Evolutionary conservation across 2,329 filamentous ascomycete species (phyloP).

Genomic region (Claviceps sp.): DNA sequence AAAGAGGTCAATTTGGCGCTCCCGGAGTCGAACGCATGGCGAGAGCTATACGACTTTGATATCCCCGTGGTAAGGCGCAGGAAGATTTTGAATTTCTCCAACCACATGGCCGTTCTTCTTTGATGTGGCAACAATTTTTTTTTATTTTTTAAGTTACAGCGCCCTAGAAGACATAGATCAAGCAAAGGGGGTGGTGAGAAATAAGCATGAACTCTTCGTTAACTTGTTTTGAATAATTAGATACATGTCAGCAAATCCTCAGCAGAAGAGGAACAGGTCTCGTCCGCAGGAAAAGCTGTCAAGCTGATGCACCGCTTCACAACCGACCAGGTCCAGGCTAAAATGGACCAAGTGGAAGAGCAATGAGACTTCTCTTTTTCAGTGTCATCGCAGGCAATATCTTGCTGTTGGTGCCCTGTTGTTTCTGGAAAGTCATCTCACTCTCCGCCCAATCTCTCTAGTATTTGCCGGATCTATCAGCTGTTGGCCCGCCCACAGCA

Average conservation of each 20-base stretch:
- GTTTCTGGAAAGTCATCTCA: not conserved
- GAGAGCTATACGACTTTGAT: slow-evolving; percentile 65
- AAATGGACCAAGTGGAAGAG: slow-evolving; percentile 50
- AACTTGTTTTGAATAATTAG: slow-evolving; percentile 25
- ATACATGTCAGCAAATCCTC: slow-evolving; percentile 49
- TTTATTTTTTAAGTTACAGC: too few relatives aligned
- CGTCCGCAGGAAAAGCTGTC: slow-evolving; percentile 42
- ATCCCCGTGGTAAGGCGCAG: slow-evolving; percentile 54
- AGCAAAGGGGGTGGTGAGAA: not conserved
- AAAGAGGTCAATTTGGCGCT: slow-evolving; percentile 58
- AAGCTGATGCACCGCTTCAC: slow-evolving; percentile 74
- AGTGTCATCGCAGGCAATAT: not conserved
- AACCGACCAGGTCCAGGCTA: slow-evolving; percentile 47
- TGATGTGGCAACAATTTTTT: not conserved
- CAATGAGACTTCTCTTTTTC: not conserved
- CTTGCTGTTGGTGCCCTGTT: too few relatives aligned
- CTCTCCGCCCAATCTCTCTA: slow-evolving; percentile 11
- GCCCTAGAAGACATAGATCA: not conserved
- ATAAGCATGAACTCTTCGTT: not conserved
- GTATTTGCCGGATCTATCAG: slow-evolving; percentile 27
- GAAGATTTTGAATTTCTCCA: too few relatives aligned
- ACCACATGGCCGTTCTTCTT: not conserved
- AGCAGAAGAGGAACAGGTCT: slow-evolving; percentile 36
- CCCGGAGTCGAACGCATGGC: slow-evolving; percentile 50
- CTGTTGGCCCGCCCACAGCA: slow-evolving; percentile 28